Evolutionary conservation across 225 moss, liverwort and hornwort species (phyloP).

Genomic region (Pseudoscleropodium purum): DNA sequence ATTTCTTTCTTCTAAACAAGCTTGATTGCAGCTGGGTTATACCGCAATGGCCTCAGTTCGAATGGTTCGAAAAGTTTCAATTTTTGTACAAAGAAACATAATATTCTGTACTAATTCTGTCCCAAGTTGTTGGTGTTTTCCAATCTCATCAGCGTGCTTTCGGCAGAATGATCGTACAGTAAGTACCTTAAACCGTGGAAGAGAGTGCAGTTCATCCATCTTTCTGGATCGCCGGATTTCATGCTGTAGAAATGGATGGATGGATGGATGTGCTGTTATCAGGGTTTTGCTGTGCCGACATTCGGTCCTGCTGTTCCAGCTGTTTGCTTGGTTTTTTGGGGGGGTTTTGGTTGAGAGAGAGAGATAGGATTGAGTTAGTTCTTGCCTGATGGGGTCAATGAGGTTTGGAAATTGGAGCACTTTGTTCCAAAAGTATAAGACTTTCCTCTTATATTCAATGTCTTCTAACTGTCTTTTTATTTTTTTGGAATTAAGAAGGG

Average conservation of each 20-base stretch:
- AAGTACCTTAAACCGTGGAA: background rate
- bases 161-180: background rate
- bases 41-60: background rate
- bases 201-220: background rate
- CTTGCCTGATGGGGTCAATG: background rate
- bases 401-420: background rate
- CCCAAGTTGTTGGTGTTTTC: background rate
- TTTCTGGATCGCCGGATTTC: background rate
- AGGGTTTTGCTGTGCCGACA: background rate
- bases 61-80: accelerated
- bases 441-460: background rate
- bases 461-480: background rate
- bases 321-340: no score
- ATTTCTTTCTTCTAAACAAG: background rate
- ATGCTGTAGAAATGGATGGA: background rate
- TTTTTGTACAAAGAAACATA: background rate
- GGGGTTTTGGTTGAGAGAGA: no score
- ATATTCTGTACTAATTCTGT: background rate
- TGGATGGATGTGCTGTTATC: background rate
- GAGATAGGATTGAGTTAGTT: no score
- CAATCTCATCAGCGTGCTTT: background rate
- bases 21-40: no score
- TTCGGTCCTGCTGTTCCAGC: background rate
- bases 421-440: background rate
- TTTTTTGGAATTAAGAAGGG: no score